Evolutionary conservation across 306 rosid genomes (phyloP), one percentile per base, ranked within the genome.

Genomic region (Medicago truncatula): DNA sequence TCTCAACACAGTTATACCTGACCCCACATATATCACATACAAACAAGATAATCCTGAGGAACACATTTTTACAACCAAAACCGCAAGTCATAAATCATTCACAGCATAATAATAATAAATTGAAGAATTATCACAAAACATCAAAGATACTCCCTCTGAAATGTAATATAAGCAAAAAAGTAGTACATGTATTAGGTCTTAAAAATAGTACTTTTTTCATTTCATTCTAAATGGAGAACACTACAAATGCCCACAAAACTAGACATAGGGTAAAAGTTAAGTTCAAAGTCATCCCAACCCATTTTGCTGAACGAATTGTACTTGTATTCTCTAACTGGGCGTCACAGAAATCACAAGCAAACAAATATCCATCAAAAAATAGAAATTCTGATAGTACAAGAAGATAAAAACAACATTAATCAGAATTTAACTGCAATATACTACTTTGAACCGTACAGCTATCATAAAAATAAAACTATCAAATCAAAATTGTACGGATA

Each of bases 391-490:
- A 86, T 44, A 50, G 72, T 40, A 80, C 70, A 40, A 67, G 9
- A 50, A 64, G 43, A 59, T 73, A 75, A 18, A 71, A 61, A 20
- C 70, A 60, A 60, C 25, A 75, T 49, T 25, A 72, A 80, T 15
- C 77, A 58, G 25, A 65, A 77, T 15, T 13, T 3, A 31, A 20
- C 16, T 47, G 41, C 13, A 23, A n/a, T 41, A 38, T 23, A 23
- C 23, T 66, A 74, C 67, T 41, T 43, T 21, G 34, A 62, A 17
- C 53, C 1, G 18, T 31, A 77, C 49, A 40, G 12, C 69, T 36
- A 46, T 56, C 34, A 49, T 74, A 65, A 68, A 70, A 74, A 12
- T 46, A 77, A 16, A 39, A 80, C 3, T 52, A 68, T 10, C 71
- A 70, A 44, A 31, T 52, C 25, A 46, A 8, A 71, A n/a, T 20